phyloP scores from a whole-genome alignment of 2,329 filamentous ascomycete genomes.

The Trichophyton verrucosum region DNA sequence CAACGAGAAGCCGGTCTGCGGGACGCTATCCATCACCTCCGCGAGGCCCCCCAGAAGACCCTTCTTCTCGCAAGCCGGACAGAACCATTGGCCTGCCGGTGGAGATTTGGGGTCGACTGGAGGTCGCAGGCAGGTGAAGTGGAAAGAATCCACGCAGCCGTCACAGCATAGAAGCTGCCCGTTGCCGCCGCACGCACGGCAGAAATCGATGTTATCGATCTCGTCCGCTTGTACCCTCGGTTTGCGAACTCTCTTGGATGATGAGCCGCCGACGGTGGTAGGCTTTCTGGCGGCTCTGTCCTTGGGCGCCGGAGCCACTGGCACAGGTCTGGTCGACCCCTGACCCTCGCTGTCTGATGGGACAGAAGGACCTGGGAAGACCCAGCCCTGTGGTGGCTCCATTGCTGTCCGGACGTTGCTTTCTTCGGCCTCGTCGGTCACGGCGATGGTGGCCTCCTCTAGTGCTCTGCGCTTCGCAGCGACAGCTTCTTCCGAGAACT shows the following conservation, averaged over 20 bases:
- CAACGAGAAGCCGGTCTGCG: conserved; percentile 59
- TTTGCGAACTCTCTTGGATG: conserved; percentile 2
- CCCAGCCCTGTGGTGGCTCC: conserved; percentile 1
- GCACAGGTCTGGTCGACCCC: conserved; percentile 1
- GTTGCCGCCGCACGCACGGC: conserved; percentile 69
- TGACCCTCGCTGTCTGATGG: conserved; percentile 4
- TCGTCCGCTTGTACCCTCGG: conserved; percentile 13
- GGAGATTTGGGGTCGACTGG: conserved; percentile 52
- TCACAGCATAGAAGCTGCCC: conserved; percentile 89
- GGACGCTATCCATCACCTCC: conserved; percentile 52
- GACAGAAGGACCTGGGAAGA: conserved; percentile 1
- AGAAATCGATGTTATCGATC: conserved; percentile 75
- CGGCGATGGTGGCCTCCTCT: conserved; percentile 12
- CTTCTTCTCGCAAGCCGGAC: conserved; percentile 47
- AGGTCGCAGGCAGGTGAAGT: conserved; percentile 78
- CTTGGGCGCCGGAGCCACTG: not conserved
- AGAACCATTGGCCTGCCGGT: conserved; percentile 69
- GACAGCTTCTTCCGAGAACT: conserved; percentile 19
- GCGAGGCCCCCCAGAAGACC: conserved; percentile 54
- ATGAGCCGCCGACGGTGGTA: not conserved
- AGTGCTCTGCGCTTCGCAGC: conserved; percentile 18
- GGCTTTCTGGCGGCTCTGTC: conserved; percentile 1
- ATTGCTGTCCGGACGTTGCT: conserved; percentile 9
- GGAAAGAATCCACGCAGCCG: conserved; percentile 78
- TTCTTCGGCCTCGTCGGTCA: not conserved